Conservation (phyloP, 768 basidiomycete genomes). For the Lactifluus volemus region DNA sequence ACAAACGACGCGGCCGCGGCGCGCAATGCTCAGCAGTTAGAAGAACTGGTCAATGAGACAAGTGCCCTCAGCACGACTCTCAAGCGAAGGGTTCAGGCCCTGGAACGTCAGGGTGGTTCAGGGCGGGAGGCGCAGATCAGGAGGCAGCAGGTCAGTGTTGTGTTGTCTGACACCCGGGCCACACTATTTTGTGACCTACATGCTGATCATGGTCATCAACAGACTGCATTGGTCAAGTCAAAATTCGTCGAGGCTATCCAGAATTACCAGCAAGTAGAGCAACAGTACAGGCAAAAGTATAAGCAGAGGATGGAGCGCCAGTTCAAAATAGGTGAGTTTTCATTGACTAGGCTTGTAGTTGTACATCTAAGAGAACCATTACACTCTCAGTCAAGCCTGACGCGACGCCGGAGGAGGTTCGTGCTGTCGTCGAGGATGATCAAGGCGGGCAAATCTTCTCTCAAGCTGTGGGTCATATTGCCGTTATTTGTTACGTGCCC, state of each 20-base stretch:
- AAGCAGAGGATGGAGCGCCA: conserved; percentile 66
- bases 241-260: conserved; percentile 74
- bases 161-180: neutral
- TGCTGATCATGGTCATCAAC: neutral
- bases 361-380: neutral
- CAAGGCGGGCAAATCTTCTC: conserved; percentile 68
- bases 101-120: conserved; percentile 37
- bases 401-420: conserved; percentile 73
- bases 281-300: conserved; percentile 54
- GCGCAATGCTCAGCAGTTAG: conserved; percentile 39
- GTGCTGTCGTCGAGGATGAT: conserved; percentile 56
- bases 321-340: conserved; percentile 56
- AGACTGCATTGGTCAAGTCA: conserved; percentile 52
- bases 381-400: conserved; percentile 64
- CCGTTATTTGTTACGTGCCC: neutral
- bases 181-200: neutral
- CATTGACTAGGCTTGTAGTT: neutral
- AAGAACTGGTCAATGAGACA: conserved; percentile 51
- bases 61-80: conserved; percentile 48
- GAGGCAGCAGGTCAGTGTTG: conserved; percentile 34
- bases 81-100: conserved; percentile 48
- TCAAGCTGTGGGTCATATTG: conserved; percentile 43
- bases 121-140: conserved; percentile 39
- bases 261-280: conserved; percentile 69
- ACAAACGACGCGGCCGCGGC: conserved; percentile 38